Conservation (phyloP, 805 yeast species). For the Saturnispora kantuleensis region DNA sequence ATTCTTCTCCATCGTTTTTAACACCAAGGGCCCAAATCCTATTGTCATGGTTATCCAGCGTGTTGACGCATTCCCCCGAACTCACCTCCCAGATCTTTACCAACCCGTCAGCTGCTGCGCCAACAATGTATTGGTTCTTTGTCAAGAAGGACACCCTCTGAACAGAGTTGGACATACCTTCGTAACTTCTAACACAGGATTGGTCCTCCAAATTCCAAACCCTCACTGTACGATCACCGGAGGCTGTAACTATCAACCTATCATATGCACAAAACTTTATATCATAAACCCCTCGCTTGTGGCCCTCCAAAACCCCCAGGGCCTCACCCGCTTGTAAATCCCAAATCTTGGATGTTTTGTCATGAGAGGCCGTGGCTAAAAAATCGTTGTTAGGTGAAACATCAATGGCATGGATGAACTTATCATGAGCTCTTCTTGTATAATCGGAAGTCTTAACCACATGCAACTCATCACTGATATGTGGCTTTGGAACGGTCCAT, state of each 20-base stretch:
- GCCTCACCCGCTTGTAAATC: conserved; percentile 77
- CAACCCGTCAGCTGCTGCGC: conserved; percentile 91
- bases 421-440: conserved; percentile 94
- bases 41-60: conserved; percentile 85
- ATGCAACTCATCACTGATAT: conserved; percentile 6
- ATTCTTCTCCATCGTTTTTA: conserved; percentile 52
- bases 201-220: conserved; percentile 81
- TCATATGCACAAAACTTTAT: conserved; percentile 74
- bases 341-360: conserved; percentile 88
- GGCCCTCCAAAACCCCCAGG: conserved; percentile 77
- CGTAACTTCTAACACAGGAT: conserved; percentile 71
- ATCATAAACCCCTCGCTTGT: conserved; percentile 92
- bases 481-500: conserved; percentile 62
- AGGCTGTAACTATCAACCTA: conserved; percentile 66
- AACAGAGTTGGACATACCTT: conserved; percentile 90
- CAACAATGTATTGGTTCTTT: conserved; percentile 55
- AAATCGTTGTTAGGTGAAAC: conserved; percentile 82
- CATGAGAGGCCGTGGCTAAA: conserved; percentile 92
- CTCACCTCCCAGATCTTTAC: conserved; percentile 81
- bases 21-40: conserved; percentile 86
- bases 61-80: conserved; percentile 68
- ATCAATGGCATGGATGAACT: conserved; percentile 85
- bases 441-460: conserved; percentile 58
- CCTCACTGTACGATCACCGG: conserved; percentile 81
- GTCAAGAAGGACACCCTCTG: conserved; percentile 69